Evolutionary conservation across 2,329 filamentous ascomycete genomes (phyloP), one percentile per base, ranked within the genome.

Genomic region (Aureobasidium pullulans): DNA sequence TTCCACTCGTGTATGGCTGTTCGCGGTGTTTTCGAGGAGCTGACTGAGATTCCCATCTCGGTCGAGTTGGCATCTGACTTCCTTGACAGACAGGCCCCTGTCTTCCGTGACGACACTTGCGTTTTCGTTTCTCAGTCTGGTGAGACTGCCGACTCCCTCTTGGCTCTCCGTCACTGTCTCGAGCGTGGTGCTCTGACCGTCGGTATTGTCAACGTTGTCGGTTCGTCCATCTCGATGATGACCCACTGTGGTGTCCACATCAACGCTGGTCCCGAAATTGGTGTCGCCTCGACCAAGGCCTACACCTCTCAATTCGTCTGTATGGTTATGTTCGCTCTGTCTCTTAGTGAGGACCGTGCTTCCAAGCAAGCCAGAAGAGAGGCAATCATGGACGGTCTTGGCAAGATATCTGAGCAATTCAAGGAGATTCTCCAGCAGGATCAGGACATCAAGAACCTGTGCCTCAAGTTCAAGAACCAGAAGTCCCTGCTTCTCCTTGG

Each of bases 1-100:
- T 99, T 91, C 78, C 94, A 99, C 82, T 97, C 92, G 66, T 99
- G 94, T 80, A 99, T 99, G 94, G 94, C 94, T 68, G 94, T 99
- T 59, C 91, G 94, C 73, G 94, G 94, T 77, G 85, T 94, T 63
- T 99, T 99, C 71, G 94, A 99, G 77, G 94, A 99, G 79, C 81
- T 99, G 66, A 94, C 93, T 28, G 94, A 99, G 77, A 97, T 99
- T 67, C 94, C 94, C 34, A 99, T 99, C 70, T 84, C 93, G 5
- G 94, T 99, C 52, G 94, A 99, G 78, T 80, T 99, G 71, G 94
- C 94, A 49, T 99, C 94, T 44, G 94, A 99, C 76, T 99, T 99
- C 84, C 84, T 99, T 61, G 94, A 99, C 75, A 86, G 94, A 75
- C 84, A 96, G 75, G 94, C 94, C 9, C 94, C 94, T 31, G 93